Evolutionary conservation across 495 filamentous ascomycete species (phyloP).

Genomic region (Pyrenula aspistea): DNA sequence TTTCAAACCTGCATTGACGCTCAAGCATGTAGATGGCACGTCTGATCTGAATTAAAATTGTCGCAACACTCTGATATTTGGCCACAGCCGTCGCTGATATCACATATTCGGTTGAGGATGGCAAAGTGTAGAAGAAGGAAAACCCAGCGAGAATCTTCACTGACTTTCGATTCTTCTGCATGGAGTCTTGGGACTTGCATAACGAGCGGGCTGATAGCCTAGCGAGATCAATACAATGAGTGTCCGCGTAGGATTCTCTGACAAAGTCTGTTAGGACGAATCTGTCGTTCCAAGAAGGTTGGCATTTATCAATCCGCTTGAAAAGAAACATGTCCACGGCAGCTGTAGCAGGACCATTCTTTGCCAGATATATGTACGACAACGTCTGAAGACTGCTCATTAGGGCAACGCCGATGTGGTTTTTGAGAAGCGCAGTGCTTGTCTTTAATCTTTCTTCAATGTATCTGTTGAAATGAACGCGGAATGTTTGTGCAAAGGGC

Average conservation of each 20-base stretch:
- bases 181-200: conserved; percentile 2
- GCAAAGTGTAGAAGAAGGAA: conserved; percentile 48
- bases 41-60: conserved; percentile 65
- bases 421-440: conserved; percentile 38
- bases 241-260: conserved; percentile 49
- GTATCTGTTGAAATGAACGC: conserved; percentile 3
- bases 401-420: conserved; percentile 53
- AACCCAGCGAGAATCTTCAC: conserved; percentile 44
- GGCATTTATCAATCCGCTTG: conserved; percentile 58
- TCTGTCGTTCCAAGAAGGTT: conserved; percentile 63
- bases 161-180: conserved; percentile 16
- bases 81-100: conserved; percentile 47
- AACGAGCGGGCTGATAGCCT: conserved; percentile 41
- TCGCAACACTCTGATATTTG: conserved; percentile 58
- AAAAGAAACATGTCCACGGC: conserved; percentile 60
- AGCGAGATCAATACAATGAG: conserved; percentile 39
- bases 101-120: conserved; percentile 82
- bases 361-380: conserved; percentile 58
- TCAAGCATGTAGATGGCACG: conserved; percentile 59
- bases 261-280: conserved; percentile 72
- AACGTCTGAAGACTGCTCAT: conserved; percentile 54
- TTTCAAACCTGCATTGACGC: conserved; percentile 29
- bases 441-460: neutral
- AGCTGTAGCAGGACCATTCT: conserved; percentile 51
- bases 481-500: neutral